Percentiles rank a stretch among this genome's conserved stretches.
Evolutionary conservation across 106 monocot genomes (phyloP).

Genomic region (Dendrobium chrysotoxum): DNA sequence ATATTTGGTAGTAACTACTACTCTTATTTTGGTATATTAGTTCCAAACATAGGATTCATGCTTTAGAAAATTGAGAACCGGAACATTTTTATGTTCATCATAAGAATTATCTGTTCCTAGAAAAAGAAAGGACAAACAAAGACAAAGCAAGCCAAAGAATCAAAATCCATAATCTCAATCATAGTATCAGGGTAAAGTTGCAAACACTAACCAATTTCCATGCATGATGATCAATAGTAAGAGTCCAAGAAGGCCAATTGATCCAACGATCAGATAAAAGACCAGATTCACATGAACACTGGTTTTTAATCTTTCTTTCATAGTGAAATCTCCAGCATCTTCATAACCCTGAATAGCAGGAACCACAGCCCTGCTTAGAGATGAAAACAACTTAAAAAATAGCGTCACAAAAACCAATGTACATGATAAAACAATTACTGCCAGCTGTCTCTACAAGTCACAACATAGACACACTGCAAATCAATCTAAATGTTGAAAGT

Average conservation of each 20-base stretch:
- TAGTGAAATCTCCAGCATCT: conserved; percentile 95
- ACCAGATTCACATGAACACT: conserved; percentile 76
- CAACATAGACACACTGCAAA: background rate
- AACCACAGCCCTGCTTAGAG: conserved; percentile 84
- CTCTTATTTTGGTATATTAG: background rate
- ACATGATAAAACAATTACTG: background rate
- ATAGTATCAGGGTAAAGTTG: background rate
- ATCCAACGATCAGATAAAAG: conserved; percentile 82
- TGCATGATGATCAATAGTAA: conserved; percentile 85
- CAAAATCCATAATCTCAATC: background rate
- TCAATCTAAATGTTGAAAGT: background rate
- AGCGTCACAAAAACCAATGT: background rate
- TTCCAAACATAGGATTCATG: background rate
- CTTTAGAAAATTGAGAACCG: background rate
- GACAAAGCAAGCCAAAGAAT: background rate
- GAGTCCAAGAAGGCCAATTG: conserved; percentile 84
- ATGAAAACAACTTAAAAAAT: conserved; percentile 18
- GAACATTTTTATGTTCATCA: background rate
- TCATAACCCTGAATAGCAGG: conserved; percentile 96
- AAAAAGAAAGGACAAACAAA: background rate
- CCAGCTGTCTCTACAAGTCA: background rate
- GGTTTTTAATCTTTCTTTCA: conserved; percentile 86
- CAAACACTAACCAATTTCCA: conserved; percentile 47
- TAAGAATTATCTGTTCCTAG: background rate
- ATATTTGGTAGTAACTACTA: background rate